Percentiles rank a stretch among this genome's conserved stretches.
These are phyloP conservation scores for Solanum paucissectum DNA, from an alignment of 257 asterid species.

Conservation along the genomic window DNA sequence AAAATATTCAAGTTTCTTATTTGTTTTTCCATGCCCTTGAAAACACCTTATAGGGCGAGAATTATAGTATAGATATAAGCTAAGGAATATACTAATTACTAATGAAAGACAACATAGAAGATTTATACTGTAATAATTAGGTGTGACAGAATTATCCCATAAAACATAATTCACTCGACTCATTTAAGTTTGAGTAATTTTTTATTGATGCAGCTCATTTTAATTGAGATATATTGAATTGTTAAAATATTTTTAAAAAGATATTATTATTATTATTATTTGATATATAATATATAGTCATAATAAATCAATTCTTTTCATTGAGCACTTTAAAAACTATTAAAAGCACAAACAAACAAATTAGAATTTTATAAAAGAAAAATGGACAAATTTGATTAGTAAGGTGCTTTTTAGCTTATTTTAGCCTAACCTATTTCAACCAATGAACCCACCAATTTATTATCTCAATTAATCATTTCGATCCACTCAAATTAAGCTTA, in stretches of 20 bases:
- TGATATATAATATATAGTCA: not conserved
- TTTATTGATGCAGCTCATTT: not conserved
- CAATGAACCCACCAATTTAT: no score
- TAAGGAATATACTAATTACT: not conserved
- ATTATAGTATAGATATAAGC: no score
- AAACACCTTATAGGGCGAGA: no score
- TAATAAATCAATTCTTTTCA: no score
- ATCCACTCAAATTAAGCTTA: not conserved
- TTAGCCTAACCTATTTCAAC: not conserved
- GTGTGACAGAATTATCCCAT: not conserved
- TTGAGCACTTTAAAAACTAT: no score
- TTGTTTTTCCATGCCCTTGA: not conserved
- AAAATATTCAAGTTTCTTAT: not conserved
- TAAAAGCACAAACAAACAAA: not conserved
- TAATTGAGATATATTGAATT: no score
- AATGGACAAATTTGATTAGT: not conserved
- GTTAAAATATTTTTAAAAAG: no score
- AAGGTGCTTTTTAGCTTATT: no score
- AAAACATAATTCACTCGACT: not conserved
- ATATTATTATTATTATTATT: no score
- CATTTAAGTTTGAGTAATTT: no score
- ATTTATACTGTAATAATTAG: not conserved
- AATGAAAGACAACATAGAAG: not conserved
- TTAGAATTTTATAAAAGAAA: no score
- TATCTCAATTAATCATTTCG: not conserved